These are phyloP conservation scores for Zygotorulaspora danielsina DNA, from an alignment of 805 yeast species.

Conservation along the genomic window DNA sequence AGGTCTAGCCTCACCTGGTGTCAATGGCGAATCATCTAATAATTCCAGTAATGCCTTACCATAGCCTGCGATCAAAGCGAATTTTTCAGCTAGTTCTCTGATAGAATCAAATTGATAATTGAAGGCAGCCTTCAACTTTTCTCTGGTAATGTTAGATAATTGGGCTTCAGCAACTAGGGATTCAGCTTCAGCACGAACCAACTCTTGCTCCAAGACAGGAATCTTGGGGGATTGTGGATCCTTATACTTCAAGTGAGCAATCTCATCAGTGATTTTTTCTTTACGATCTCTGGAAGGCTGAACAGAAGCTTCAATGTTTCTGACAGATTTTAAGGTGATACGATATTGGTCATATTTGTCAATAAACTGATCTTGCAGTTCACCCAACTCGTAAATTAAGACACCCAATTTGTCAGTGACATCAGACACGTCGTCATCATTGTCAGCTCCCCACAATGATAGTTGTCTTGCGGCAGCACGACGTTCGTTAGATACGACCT, in stretches of 20 bases:
- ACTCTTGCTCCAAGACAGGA: constrained; percentile 92
- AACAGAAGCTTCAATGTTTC: constrained; percentile 96
- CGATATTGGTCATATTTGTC: constrained; percentile 98
- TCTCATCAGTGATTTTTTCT: constrained; percentile 95
- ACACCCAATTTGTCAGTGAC: constrained; percentile 97
- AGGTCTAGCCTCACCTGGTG: constrained; percentile 98
- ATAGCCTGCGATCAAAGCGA: constrained; percentile 96
- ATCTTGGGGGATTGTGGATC: constrained; percentile 97
- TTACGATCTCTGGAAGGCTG: constrained; percentile 98
- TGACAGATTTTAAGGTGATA: constrained; percentile 86
- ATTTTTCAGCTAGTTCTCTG: constrained; percentile 92
- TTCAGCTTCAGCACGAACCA: constrained; percentile 98
- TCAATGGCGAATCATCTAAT: constrained; percentile 93
- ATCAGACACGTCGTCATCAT: constrained; percentile 95
- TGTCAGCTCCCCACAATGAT: constrained; percentile 96
- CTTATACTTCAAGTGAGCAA: constrained; percentile 96
- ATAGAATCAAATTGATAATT: constrained; percentile 93
- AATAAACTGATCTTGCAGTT: constrained; percentile 95
- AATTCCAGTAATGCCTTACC: constrained; percentile 96
- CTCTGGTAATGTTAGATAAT: constrained; percentile 95
- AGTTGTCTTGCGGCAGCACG: constrained; percentile 95
- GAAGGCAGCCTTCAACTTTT: constrained; percentile 95
- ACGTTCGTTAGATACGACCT: constrained; percentile 89
- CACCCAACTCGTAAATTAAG: constrained; percentile 91
- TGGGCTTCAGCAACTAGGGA: constrained; percentile 99